Evolutionary conservation across 371 early-diverging fungal genomes (phyloP), one percentile per base, ranked within the genome.

Genomic region (Lichtheimia corymbifera): DNA sequence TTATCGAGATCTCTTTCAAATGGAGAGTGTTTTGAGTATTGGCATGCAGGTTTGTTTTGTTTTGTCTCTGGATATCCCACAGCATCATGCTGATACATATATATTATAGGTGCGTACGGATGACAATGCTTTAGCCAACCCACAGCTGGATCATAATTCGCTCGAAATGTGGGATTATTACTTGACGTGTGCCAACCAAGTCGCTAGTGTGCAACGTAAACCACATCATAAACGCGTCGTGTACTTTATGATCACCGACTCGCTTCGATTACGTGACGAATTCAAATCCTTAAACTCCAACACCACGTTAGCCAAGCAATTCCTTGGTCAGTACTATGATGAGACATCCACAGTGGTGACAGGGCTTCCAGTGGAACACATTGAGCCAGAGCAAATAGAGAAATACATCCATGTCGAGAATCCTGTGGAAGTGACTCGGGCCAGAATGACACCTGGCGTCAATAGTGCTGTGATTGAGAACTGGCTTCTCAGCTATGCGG

Each of bases 381-480:
- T 68, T 22, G 73, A 73, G 20, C 66, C 73, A 5, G 50, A 64
- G 4, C 69, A 68, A 45, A 67, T 73, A 2, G 67, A 69, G 14
- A 73, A 73, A 47, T 69, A 68, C 25, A 68, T 73, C 50, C 52
- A 73, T 28, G 64, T 67, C 3, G 61, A 60, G 18, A 49, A 62
- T 18, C 69, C 64, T 3, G 50, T 58, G 4, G 62, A 64, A 4
- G 64, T 66, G 3, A 66, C 64, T 0, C 47, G 45, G 17, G 66
- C 63, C 12, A 55, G 69, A 22, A 71, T 66, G 68, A 55, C 63
- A 11, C 68, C 70, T 3, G 76, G 72, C 27, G 62, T 63, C 4
- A 67, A 67, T 53, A 66, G 70, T 35, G 72, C 76, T 27, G 49
- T 72, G 35, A 70, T 75, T 40, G 76, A 75, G 44, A 75, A 75